Evolutionary conservation across 495 filamentous ascomycete genomes (phyloP).

Genomic region (Penicillium cosmopolitanum): DNA sequence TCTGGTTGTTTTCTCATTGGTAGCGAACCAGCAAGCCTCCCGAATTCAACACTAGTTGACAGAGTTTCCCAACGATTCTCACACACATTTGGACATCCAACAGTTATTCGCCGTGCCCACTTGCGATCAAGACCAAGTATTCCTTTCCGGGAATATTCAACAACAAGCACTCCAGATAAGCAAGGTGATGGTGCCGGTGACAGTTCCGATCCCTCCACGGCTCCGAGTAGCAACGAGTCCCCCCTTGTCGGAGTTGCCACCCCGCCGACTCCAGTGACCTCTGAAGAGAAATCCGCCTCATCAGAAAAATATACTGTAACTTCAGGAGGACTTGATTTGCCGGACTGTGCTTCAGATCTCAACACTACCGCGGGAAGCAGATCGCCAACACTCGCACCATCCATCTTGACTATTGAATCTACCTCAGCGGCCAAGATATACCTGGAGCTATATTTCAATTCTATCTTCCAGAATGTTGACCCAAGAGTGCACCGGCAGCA

Average conservation of each 20-base stretch:
- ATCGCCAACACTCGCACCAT: constrained; percentile 44
- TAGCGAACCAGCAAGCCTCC: constrained; percentile 13
- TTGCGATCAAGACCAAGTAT: constrained; percentile 48
- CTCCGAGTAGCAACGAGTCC: constrained; percentile 36
- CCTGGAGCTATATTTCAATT: constrained; percentile 81
- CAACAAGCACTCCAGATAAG: constrained; percentile 15
- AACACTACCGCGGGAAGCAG: constrained; percentile 21
- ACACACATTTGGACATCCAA: constrained; percentile 52
- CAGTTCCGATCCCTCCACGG: constrained; percentile 46
- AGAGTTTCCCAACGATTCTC: constrained; percentile 56
- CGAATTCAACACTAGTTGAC: constrained; percentile 38
- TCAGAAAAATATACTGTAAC: constrained; percentile 18
- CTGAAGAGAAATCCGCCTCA: constrained; percentile 33
- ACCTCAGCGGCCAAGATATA: constrained; percentile 81
- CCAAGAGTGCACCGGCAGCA: constrained; percentile 68
- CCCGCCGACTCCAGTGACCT: constrained; percentile 39
- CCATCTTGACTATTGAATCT: constrained; percentile 76
- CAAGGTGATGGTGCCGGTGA: constrained; percentile 37
- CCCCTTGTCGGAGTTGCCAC: constrained; percentile 39
- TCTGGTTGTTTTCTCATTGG: background rate
- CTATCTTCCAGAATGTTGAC: constrained; percentile 56
- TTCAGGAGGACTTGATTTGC: constrained; percentile 12
- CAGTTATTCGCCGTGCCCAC: constrained; percentile 56
- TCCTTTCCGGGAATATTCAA: constrained; percentile 29
- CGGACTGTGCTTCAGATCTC: constrained; percentile 13